Evolutionary conservation across 352 stramenopile genomes (phyloP).

Genomic region (Phytophthora lateralis): DNA sequence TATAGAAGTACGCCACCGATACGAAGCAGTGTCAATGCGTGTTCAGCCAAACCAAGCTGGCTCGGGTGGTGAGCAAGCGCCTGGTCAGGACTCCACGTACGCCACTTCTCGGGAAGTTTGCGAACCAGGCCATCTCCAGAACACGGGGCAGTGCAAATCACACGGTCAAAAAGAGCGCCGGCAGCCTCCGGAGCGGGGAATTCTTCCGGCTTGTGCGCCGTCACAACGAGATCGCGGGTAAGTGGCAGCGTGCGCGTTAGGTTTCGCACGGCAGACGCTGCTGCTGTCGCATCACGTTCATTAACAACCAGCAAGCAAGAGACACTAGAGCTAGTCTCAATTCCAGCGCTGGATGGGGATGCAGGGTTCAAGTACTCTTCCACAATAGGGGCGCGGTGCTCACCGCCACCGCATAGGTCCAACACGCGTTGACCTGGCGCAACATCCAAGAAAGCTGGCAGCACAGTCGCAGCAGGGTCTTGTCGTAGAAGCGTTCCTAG

Average conservation of each 20-base stretch:
- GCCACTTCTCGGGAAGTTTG: slow-evolving; percentile 82
- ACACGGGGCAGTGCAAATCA: slow-evolving; percentile 79
- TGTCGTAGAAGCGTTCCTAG: slow-evolving; percentile 93
- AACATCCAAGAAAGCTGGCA: slow-evolving; percentile 93
- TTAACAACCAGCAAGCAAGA: slow-evolving; percentile 70
- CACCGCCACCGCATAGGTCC: slow-evolving; percentile 72
- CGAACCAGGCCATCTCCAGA: slow-evolving; percentile 81
- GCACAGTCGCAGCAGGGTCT: slow-evolving; percentile 96
- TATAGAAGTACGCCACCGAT: slow-evolving; percentile 70
- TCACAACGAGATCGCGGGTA: slow-evolving; percentile 59
- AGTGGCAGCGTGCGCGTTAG: slow-evolving; percentile 63
- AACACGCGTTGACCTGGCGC: slow-evolving; percentile 80
- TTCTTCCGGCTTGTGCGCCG: slow-evolving; percentile 72
- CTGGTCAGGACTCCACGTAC: slow-evolving; percentile 65
- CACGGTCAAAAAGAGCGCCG: slow-evolving; percentile 65
- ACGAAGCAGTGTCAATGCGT: slow-evolving; percentile 54
- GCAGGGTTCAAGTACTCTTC: slow-evolving; percentile 42
- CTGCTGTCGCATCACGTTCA: slow-evolving; percentile 61
- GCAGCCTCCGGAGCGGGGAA: slow-evolving; percentile 53
- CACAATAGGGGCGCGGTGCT: slow-evolving; percentile 69
- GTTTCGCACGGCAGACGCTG: slow-evolving; percentile 55
- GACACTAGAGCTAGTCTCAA: slow-evolving; percentile 18
- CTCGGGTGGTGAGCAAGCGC: slow-evolving; percentile 59
- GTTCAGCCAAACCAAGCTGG: slow-evolving; percentile 84
- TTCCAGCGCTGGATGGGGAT: slow-evolving; percentile 14